phyloP scores from a whole-genome alignment of 345 rosid genomes.

The Aquilaria yunnanensis region DNA sequence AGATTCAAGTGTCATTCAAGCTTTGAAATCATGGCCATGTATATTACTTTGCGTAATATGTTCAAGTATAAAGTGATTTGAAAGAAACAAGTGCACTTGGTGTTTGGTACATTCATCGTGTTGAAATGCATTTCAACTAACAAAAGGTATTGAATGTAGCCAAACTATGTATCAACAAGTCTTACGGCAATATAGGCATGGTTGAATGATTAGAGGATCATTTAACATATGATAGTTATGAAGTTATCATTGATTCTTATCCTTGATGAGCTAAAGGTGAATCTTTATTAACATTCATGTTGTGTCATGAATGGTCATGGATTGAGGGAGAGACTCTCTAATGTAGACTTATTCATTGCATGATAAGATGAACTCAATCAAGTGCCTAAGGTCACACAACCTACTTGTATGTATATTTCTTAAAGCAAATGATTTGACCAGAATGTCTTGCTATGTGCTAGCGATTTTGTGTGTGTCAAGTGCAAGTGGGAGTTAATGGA shows the following conservation, averaged over 20 bases:
- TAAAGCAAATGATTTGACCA: background rate
- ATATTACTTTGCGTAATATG: too few species aligned
- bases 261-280: too few species aligned
- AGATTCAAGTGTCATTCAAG: too few species aligned
- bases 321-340: background rate
- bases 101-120: background rate
- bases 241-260: too few species aligned
- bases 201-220: too few species aligned
- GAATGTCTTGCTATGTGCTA: background rate
- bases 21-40: too few species aligned
- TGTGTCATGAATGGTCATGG: too few species aligned
- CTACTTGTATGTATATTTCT: background rate
- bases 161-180: too few species aligned
- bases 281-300: too few species aligned
- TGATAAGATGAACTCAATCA: too few species aligned
- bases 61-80: background rate
- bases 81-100: background rate
- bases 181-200: too few species aligned
- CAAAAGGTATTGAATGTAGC: background rate
- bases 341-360: background rate
- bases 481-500: background rate
- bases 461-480: background rate
- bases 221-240: too few species aligned
- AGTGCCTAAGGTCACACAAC: background rate
- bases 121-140: background rate